Percentiles rank a stretch among this genome's conserved stretches.
These are phyloP conservation scores for Moricandia moricandioides DNA, from an alignment of 345 rosid species.

Conservation along the genomic window DNA sequence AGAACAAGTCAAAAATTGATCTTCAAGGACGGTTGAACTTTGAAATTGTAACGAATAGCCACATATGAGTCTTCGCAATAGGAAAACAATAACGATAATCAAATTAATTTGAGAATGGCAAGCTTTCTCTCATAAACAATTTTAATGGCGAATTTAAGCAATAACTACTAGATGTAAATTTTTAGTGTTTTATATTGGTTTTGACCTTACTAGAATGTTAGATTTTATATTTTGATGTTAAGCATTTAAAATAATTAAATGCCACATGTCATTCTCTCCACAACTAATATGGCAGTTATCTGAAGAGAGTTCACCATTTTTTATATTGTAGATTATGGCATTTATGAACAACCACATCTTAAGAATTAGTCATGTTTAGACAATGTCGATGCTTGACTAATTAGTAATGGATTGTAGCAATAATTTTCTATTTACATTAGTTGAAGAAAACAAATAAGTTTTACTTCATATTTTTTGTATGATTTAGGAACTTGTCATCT, in stretches of 20 bases:
- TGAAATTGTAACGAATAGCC: too few species aligned
- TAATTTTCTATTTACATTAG: background rate
- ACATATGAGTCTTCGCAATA: too few species aligned
- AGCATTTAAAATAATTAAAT: background rate
- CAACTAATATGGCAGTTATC: background rate
- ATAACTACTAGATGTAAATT: too few species aligned
- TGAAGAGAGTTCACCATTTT: background rate
- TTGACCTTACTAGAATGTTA: background rate
- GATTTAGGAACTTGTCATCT: background rate
- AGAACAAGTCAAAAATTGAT: background rate
- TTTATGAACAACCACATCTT: background rate
- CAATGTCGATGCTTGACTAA: background rate
- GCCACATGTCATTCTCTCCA: background rate
- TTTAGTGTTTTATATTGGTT: too few species aligned
- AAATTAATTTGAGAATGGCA: too few species aligned
- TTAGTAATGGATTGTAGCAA: background rate
- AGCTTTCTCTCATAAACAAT: too few species aligned
- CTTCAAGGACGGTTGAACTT: background rate
- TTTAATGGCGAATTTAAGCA: too few species aligned
- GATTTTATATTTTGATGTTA: background rate
- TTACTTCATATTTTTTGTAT: background rate
- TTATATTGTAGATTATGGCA: background rate
- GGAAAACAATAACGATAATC: too few species aligned
- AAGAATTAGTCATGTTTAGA: background rate
- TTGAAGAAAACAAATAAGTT: background rate